phyloP scores from a whole-genome alignment of 106 monocot species.

The Dendrobium huoshanense region DNA sequence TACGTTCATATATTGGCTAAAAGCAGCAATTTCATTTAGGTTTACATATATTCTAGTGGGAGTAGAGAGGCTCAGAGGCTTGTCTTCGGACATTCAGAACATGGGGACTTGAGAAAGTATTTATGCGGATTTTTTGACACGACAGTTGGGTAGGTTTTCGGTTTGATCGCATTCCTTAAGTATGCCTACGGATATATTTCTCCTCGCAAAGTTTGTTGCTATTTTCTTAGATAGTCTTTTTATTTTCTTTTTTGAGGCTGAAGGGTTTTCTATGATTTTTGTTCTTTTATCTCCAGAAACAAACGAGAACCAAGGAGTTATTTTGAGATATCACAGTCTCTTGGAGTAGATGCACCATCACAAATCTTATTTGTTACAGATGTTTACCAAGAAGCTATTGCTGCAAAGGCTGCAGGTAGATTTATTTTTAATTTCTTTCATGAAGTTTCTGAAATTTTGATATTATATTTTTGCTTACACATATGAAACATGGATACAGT shows the following conservation, averaged over 20 bases:
- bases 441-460: too few species aligned
- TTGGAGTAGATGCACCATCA: slow-evolving; percentile 80
- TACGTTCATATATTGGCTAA: background rate
- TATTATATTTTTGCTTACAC: too few species aligned
- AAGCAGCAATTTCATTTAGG: slow-evolving; percentile 26
- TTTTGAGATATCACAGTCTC: slow-evolving; percentile 71
- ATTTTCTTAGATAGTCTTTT: background rate
- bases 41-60: slow-evolving; percentile 97
- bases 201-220: too few species aligned
- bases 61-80: slow-evolving; percentile 98
- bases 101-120: slow-evolving; percentile 83
- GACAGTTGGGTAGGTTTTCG: slow-evolving; percentile 58
- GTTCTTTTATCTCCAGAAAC: slow-evolving; percentile 39
- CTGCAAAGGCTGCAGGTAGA: slow-evolving; percentile 86
- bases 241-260: background rate
- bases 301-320: slow-evolving; percentile 89
- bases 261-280: background rate
- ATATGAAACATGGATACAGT: too few species aligned
- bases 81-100: slow-evolving; percentile 74
- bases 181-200: too few species aligned
- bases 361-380: slow-evolving; percentile 90
- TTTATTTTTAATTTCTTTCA: background rate
- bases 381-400: slow-evolving; percentile 91
- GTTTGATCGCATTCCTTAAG: background rate
- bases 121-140: slow-evolving; percentile 96